Conservation (phyloP, 2,329 filamentous ascomycete species). For the Sordariomycetes sp. region DNA sequence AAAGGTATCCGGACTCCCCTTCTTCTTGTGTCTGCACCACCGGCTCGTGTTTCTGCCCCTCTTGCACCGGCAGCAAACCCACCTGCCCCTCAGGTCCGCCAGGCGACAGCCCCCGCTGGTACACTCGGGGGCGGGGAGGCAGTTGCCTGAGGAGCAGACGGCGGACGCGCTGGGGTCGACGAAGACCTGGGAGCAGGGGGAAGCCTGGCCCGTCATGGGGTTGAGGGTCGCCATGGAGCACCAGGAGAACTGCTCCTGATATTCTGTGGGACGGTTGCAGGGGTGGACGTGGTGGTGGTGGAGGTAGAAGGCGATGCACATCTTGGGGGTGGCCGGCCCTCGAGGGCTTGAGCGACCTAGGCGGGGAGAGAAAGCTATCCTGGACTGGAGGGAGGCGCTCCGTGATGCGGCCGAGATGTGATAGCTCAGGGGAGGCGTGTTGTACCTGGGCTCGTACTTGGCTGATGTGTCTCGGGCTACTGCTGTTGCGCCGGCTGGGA, state of each 20-base stretch:
- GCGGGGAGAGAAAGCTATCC: no score
- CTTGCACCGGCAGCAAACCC: slow-evolving; percentile 40
- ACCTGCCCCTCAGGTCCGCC: slow-evolving; percentile 35
- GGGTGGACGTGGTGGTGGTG: slow-evolving; percentile 40
- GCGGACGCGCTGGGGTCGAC: background rate
- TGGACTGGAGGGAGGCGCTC: no score
- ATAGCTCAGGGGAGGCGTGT: no score
- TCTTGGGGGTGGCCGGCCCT: no score
- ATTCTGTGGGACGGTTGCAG: slow-evolving; percentile 29
- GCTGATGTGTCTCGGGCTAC: no score
- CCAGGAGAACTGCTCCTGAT: slow-evolving; percentile 32
- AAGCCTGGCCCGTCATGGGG: slow-evolving; percentile 13
- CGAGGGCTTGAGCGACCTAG: no score
- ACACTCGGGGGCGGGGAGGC: slow-evolving; percentile 35
- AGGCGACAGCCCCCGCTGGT: slow-evolving; percentile 37
- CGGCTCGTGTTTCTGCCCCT: slow-evolving; percentile 34
- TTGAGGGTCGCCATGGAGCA: slow-evolving; percentile 26
- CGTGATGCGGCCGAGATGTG: no score
- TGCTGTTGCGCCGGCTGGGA: no score
- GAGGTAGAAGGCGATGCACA: slow-evolving; percentile 42
- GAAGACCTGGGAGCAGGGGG: slow-evolving; percentile 9
- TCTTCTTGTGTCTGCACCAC: slow-evolving; percentile 36
- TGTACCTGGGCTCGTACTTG: no score
- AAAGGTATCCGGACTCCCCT: slow-evolving; percentile 36
- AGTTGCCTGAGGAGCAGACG: slow-evolving; percentile 21